Evolutionary conservation across 163 green algal genomes (phyloP).

Genomic region (Coccomyxa subellipsoidea): DNA sequence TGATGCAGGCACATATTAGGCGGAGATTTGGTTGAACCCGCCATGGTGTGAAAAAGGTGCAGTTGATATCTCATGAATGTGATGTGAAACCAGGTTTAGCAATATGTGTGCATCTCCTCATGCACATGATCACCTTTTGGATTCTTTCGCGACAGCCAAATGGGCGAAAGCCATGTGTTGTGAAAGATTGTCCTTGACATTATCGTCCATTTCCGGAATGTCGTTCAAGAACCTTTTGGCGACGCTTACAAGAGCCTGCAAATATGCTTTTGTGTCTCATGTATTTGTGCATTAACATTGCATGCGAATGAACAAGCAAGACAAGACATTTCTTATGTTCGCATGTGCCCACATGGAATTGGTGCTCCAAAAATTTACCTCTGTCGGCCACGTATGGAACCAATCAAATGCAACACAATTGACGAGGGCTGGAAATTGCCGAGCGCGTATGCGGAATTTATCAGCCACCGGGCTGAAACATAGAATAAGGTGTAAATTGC

Average conservation of each 20-base stretch:
- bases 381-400: slow-evolving; percentile 87
- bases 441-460: slow-evolving; percentile 79
- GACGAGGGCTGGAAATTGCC: slow-evolving; percentile 87
- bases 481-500: slow-evolving; percentile 88
- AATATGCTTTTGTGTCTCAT: too few species aligned
- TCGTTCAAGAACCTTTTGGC: slow-evolving; percentile 76
- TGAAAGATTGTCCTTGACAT: slow-evolving; percentile 66
- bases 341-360: too few species aligned
- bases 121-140: slow-evolving; percentile 32
- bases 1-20: too few species aligned
- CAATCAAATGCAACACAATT: slow-evolving; percentile 86
- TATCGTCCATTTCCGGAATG: slow-evolving; percentile 66
- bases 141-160: slow-evolving; percentile 61
- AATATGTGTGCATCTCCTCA: too few species aligned
- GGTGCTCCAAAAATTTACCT: too few species aligned
- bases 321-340: too few species aligned
- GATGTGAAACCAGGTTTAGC: too few species aligned
- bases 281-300: too few species aligned
- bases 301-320: too few species aligned
- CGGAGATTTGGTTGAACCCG: too few species aligned
- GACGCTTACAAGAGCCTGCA: slow-evolving; percentile 75
- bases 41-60: too few species aligned
- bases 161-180: slow-evolving; percentile 90
- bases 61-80: too few species aligned
- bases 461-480: slow-evolving; percentile 92